Conservation (phyloP, 2,329 filamentous ascomycete species). For the Biscogniauxia mediterranea region DNA sequence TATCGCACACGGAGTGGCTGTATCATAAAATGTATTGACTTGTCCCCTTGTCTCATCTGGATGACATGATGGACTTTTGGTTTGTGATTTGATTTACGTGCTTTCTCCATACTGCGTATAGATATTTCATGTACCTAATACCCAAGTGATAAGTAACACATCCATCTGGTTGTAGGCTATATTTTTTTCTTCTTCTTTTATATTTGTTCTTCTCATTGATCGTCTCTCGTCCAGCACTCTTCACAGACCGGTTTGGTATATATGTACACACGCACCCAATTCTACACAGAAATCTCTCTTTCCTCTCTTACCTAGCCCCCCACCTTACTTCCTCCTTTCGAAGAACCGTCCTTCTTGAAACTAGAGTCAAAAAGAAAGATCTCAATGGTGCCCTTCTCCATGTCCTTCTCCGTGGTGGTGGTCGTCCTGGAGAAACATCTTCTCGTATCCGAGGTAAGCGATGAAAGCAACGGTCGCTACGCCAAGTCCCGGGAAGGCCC, state of each 20-base stretch:
- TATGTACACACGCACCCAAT: constrained; percentile 35
- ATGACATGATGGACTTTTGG: too few relatives aligned
- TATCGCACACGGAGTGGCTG: background rate
- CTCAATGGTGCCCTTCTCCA: constrained; percentile 57
- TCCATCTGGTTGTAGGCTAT: too few relatives aligned
- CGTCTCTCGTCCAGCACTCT: background rate
- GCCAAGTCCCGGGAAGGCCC: constrained; percentile 83
- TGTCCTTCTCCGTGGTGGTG: constrained; percentile 57
- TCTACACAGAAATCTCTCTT: constrained; percentile 9
- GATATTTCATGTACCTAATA: too few relatives aligned
- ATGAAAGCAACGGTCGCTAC: constrained; percentile 90
- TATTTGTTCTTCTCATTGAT: background rate
- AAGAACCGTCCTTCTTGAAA: too few relatives aligned
- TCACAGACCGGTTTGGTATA: constrained; percentile 6
- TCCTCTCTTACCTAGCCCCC: background rate
- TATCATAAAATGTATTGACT: background rate
- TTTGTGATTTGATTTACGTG: too few relatives aligned
- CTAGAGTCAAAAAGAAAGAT: constrained; percentile 6
- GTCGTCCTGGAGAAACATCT: constrained; percentile 77
- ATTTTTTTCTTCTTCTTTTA: background rate
- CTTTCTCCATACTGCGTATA: too few relatives aligned
- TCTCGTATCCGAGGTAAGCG: constrained; percentile 85
- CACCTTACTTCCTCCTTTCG: background rate
- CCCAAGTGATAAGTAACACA: too few relatives aligned
- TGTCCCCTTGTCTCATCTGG: too few relatives aligned